phyloP scores from a whole-genome alignment of 1,284 basidiomycete species.

The Paramarasmius palmivorus region DNA sequence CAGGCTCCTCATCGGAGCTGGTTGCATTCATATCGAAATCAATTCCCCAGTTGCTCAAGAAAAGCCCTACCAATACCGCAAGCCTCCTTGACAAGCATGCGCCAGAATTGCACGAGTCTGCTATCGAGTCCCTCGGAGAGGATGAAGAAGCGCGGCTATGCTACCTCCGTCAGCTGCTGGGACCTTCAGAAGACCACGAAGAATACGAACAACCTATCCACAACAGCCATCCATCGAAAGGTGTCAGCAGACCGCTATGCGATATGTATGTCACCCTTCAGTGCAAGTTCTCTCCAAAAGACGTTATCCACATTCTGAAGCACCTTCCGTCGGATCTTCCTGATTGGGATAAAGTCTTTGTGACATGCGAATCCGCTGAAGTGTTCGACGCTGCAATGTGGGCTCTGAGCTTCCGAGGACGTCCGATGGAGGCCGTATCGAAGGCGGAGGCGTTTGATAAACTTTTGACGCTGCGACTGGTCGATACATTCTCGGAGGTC shows the following conservation, averaged over 20 bases:
- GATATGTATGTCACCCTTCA: conserved; percentile 74
- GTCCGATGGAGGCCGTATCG: conserved; percentile 64
- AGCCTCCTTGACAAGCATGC: conserved; percentile 71
- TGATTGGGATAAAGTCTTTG: conserved; percentile 59
- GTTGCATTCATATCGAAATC: conserved; percentile 50
- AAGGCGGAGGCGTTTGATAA: conserved; percentile 68
- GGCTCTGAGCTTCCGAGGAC: conserved; percentile 70
- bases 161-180: conserved; percentile 80
- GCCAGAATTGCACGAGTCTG: conserved; percentile 63
- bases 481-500: conserved; percentile 37
- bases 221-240: conserved; percentile 32
- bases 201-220: conserved; percentile 30
- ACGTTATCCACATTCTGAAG: conserved; percentile 70
- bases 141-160: conserved; percentile 62
- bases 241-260: conserved; percentile 51
- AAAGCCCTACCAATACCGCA: conserved; percentile 70
- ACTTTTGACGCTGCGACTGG: conserved; percentile 52
- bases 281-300: conserved; percentile 66
- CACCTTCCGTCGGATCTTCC: conserved; percentile 56
- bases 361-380: conserved; percentile 65
- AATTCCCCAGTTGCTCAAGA: conserved; percentile 64
- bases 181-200: conserved; percentile 52
- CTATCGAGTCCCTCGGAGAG: conserved; percentile 47
- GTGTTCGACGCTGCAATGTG: conserved; percentile 84
- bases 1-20: conserved; percentile 54